Conservation (phyloP, 441 rosid genomes). For the Kokia cookei region DNA sequence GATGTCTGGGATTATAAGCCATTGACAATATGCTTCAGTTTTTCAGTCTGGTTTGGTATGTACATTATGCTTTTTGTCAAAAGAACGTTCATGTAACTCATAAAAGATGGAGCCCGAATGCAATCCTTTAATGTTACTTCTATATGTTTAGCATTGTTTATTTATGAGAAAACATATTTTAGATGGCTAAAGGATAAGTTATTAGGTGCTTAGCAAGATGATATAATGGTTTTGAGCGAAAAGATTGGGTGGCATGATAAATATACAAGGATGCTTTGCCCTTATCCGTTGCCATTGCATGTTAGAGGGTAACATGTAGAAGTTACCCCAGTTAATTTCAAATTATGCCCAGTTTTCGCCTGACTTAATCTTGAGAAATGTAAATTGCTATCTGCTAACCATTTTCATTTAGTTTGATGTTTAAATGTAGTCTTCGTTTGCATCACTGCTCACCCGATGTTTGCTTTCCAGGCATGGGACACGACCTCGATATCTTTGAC, state of each 20-base stretch:
- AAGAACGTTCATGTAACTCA: not conserved
- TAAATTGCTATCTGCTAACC: not conserved
- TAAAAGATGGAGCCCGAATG: not conserved
- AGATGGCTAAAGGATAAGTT: not conserved
- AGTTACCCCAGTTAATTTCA: not conserved
- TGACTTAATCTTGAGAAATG: not conserved
- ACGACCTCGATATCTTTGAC: conserved; percentile 79
- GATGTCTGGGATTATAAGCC: not conserved
- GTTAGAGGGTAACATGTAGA: not conserved
- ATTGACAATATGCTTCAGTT: not conserved
- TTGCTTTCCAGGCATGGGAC: conserved; percentile 61
- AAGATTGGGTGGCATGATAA: not conserved
- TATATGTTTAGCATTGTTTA: not conserved
- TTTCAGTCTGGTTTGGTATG: not conserved
- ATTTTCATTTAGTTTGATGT: not conserved
- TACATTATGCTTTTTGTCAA: not conserved
- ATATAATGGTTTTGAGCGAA: not conserved
- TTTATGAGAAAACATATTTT: not conserved
- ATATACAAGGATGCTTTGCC: not conserved
- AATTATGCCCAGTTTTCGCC: not conserved
- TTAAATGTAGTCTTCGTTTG: not conserved
- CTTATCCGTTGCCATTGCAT: not conserved
- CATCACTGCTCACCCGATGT: not conserved
- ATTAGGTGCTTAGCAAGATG: not conserved
- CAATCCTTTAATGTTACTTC: not conserved